Evolutionary conservation across 495 filamentous ascomycete species (phyloP).

Genomic region (Oidiodendron maius): DNA sequence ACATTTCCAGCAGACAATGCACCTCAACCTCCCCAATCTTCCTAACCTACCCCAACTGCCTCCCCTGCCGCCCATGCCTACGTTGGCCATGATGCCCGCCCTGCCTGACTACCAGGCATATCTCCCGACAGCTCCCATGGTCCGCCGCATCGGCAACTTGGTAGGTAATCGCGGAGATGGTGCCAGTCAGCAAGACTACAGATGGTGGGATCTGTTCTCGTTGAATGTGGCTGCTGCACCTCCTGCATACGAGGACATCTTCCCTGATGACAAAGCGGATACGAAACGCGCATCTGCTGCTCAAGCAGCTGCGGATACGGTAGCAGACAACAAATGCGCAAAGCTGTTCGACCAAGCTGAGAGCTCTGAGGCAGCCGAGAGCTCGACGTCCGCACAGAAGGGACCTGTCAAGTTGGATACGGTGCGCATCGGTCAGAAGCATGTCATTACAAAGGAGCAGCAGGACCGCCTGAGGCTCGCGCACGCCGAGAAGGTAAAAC

Average conservation of each 20-base stretch:
- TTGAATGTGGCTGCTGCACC: constrained; percentile 41
- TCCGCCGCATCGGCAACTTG: constrained; percentile 68
- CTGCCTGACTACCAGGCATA: constrained; percentile 70
- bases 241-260: constrained; percentile 79
- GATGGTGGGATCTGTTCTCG: constrained; percentile 64
- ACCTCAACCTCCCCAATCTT: constrained; percentile 64
- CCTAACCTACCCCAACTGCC: constrained; percentile 59
- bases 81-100: constrained; percentile 31
- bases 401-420: constrained; percentile 31
- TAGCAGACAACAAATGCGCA: constrained; percentile 63
- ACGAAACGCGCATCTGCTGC: constrained; percentile 57
- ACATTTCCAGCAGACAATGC: constrained; percentile 67
- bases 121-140: constrained; percentile 44
- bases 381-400: constrained; percentile 14
- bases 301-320: constrained; percentile 57
- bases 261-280: constrained; percentile 47
- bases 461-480: constrained; percentile 65
- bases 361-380: constrained; percentile 20
- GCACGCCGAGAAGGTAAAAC: constrained; percentile 71
- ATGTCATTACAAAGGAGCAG: constrained; percentile 60
- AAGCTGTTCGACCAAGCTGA: constrained; percentile 44
- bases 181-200: constrained; percentile 41
- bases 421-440: constrained; percentile 45
- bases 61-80: constrained; percentile 35
- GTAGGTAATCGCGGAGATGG: constrained; percentile 40